Evolutionary conservation across 202 grass and related monocot genomes (phyloP).

Genomic region (Zoysia matrella): DNA sequence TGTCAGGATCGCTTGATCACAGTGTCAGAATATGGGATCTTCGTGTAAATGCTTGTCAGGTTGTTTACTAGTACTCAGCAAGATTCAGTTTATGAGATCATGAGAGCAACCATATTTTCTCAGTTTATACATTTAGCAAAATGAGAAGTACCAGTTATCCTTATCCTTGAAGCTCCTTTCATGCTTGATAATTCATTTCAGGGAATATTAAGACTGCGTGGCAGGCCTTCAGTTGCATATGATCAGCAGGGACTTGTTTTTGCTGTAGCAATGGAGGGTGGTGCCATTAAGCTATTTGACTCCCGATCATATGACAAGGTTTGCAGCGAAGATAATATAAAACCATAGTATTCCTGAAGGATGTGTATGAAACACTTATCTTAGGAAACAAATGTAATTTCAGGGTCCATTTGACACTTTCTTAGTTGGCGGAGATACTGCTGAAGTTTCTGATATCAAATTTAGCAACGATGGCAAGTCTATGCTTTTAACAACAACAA

Average conservation of each 20-base stretch:
- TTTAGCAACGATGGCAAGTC: slow-evolving; percentile 99
- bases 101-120: slow-evolving; percentile 24
- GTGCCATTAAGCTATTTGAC: slow-evolving; percentile 98
- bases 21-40: slow-evolving; percentile 99
- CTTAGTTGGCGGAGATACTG: slow-evolving; percentile 93
- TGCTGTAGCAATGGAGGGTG: slow-evolving; percentile 96
- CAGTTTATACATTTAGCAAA: slow-evolving; percentile 35
- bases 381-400: slow-evolving; percentile 39
- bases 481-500: slow-evolving; percentile 97
- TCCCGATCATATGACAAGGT: slow-evolving; percentile 99
- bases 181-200: slow-evolving; percentile 58
- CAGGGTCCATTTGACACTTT: slow-evolving; percentile 98
- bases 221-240: slow-evolving; percentile 98
- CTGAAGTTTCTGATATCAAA: slow-evolving; percentile 96
- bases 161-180: slow-evolving; percentile 40
- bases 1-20: slow-evolving; percentile 96
- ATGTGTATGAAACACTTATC: slow-evolving; percentile 33
- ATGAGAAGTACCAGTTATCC: slow-evolving; percentile 34
- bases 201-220: slow-evolving; percentile 85
- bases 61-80: slow-evolving; percentile 41
- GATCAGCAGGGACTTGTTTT: slow-evolving; percentile 99
- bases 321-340: slow-evolving; percentile 25
- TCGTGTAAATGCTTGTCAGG: slow-evolving; percentile 99
- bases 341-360: slow-evolving; percentile 25
- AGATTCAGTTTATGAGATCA: slow-evolving; percentile 13